Conservation (phyloP, 1,284 basidiomycete species). For the Spongispora temasekensis region DNA sequence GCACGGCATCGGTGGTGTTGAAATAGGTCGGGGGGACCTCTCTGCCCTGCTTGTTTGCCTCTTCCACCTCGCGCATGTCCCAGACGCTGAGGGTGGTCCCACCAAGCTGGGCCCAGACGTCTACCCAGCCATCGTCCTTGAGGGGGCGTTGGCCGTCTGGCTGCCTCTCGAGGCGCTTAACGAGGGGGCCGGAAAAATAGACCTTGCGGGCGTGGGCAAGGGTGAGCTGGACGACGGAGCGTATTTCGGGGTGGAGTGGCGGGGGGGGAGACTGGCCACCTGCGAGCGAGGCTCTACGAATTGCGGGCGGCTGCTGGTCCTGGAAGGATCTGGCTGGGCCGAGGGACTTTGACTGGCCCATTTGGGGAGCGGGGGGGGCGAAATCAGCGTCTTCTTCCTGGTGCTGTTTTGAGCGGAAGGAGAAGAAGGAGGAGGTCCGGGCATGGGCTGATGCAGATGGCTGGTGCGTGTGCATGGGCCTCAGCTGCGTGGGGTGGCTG, state of each 20-base stretch:
- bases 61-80: slow-evolving; percentile 84
- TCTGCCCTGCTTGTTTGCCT: slow-evolving; percentile 75
- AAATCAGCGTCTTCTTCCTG: slow-evolving; percentile 29
- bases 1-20: slow-evolving; percentile 84
- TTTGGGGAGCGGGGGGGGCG: slow-evolving; percentile 24
- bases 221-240: slow-evolving; percentile 69
- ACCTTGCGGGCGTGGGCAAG: slow-evolving; percentile 75
- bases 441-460: slow-evolving; percentile 30
- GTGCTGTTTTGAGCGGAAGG: slow-evolving; percentile 37
- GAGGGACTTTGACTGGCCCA: slow-evolving; percentile 36
- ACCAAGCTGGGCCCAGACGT: slow-evolving; percentile 93
- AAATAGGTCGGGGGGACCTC: slow-evolving; percentile 87
- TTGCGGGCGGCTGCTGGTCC: slow-evolving; percentile 16
- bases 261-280: slow-evolving; percentile 27
- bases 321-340: slow-evolving; percentile 27
- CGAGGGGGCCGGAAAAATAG: slow-evolving; percentile 80
- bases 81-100: slow-evolving; percentile 92
- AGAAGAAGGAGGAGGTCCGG: slow-evolving; percentile 46
- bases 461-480: slow-evolving; percentile 25
- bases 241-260: slow-evolving; percentile 75
- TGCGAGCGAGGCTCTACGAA: slow-evolving; percentile 26
- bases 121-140: slow-evolving; percentile 84
- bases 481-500: slow-evolving; percentile 22
- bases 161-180: slow-evolving; percentile 71
- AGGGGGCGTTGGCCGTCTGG: slow-evolving; percentile 72